Conservation (phyloP, 2,329 filamentous ascomycete species). For the Monosporascus sp. region DNA sequence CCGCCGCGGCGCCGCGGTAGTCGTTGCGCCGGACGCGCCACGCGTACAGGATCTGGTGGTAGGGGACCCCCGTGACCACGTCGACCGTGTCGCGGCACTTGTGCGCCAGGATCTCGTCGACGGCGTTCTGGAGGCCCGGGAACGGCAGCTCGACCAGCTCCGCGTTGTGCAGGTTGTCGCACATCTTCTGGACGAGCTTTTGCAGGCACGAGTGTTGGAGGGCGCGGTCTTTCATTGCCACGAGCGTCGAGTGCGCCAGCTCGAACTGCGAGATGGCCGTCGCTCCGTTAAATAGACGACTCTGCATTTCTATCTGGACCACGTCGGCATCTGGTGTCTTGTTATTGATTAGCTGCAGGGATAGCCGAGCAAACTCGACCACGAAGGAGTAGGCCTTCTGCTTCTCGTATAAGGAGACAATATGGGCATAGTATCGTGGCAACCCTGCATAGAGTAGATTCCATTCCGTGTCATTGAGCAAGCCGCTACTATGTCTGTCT, state of each 20-base stretch:
- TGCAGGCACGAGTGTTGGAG: conserved; percentile 68
- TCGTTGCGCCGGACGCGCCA: conserved; percentile 82
- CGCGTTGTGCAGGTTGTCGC: conserved; percentile 58
- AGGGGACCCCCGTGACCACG: conserved; percentile 61
- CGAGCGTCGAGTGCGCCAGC: conserved; percentile 73
- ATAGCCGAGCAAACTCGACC: conserved; percentile 74
- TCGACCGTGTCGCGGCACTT: conserved; percentile 67
- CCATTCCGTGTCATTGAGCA: conserved; percentile 74
- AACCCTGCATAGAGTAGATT: conserved; percentile 65
- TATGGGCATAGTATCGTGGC: conserved; percentile 80
- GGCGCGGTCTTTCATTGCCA: conserved; percentile 64
- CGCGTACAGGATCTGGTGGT: conserved; percentile 85
- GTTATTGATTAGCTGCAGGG: conserved; percentile 56
- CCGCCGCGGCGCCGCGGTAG: conserved; percentile 71
- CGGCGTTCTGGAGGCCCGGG: conserved; percentile 67
- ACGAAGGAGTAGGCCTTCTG: conserved; percentile 74
- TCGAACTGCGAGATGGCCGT: conserved; percentile 75
- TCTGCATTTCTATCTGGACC: conserved; percentile 67
- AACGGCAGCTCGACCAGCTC: conserved; percentile 74
- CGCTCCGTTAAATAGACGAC: conserved; percentile 77
- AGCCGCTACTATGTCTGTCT: conserved; percentile 54
- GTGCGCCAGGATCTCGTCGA: conserved; percentile 72
- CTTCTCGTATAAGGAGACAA: conserved; percentile 76
- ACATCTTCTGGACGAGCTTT: conserved; percentile 65
- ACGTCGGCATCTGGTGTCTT: conserved; percentile 29